phyloP scores from a whole-genome alignment of 140 eudicot genomes.

The Bidens hawaiensis region DNA sequence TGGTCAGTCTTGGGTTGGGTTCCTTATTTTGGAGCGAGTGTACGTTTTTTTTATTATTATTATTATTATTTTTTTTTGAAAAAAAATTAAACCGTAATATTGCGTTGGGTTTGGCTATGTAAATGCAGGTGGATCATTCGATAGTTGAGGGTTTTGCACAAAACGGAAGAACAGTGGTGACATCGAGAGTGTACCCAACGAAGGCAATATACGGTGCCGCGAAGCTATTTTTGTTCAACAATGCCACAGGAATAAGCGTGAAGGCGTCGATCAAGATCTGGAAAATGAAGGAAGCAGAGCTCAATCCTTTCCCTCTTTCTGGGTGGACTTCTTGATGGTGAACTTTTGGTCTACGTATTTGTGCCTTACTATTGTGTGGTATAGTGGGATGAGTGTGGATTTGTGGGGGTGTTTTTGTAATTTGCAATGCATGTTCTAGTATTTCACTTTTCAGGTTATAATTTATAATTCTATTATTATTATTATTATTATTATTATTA shows the following conservation, averaged over 20 bases:
- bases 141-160: slow-evolving; percentile 64
- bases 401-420: slow-evolving; percentile 1
- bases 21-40: no score
- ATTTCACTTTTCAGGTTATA: neutral
- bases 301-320: slow-evolving; percentile 27
- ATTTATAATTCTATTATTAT: no score
- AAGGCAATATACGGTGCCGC: slow-evolving; percentile 54
- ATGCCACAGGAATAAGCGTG: slow-evolving; percentile 48
- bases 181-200: slow-evolving; percentile 57
- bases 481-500: no score
- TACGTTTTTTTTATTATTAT: no score
- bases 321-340: slow-evolving; percentile 17
- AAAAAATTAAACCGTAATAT: no score
- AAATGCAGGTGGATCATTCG: slow-evolving; percentile 73
- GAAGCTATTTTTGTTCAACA: slow-evolving; percentile 50
- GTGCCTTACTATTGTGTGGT: neutral
- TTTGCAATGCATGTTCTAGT: neutral
- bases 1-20: no score
- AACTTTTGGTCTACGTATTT: neutral
- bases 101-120: no score
- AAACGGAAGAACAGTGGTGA: slow-evolving; percentile 64
- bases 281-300: slow-evolving; percentile 41
- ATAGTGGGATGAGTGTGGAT: neutral
- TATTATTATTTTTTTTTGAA: no score
- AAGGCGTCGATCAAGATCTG: slow-evolving; percentile 43